Evolutionary conservation across 345 rosid species (phyloP).

Genomic region (Physaria fendleri): DNA sequence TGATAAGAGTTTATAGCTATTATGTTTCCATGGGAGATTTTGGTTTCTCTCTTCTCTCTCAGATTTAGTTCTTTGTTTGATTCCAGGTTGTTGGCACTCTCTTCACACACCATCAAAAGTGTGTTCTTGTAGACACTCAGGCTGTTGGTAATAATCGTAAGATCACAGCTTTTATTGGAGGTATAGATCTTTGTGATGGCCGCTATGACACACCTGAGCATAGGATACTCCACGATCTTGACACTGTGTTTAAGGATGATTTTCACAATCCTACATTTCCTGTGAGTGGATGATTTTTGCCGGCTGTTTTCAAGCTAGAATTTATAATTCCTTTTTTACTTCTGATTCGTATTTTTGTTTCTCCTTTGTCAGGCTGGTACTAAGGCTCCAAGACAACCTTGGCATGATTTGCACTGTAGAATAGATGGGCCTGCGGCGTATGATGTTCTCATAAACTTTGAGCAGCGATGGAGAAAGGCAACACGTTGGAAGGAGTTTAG

Average conservation of each 20-base stretch:
- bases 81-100: slow-evolving; percentile 78
- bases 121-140: slow-evolving; percentile 84
- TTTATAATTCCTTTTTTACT: background rate
- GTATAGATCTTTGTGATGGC: slow-evolving; percentile 91
- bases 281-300: slow-evolving; percentile 45
- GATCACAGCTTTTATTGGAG: slow-evolving; percentile 87
- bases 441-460: slow-evolving; percentile 92
- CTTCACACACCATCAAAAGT: slow-evolving; percentile 95
- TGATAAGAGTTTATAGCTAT: background rate
- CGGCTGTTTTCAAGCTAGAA: slow-evolving; percentile 5
- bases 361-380: slow-evolving; percentile 40
- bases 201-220: slow-evolving; percentile 98
- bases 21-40: no score
- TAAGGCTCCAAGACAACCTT: slow-evolving; percentile 91
- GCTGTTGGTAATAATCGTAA: slow-evolving; percentile 66
- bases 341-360: slow-evolving; percentile 2
- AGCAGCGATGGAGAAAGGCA: slow-evolving; percentile 92
- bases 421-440: slow-evolving; percentile 95
- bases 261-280: slow-evolving; percentile 82
- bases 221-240: slow-evolving; percentile 57
- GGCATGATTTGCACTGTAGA: slow-evolving; percentile 94
- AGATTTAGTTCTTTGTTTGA: no score
- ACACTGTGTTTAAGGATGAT: slow-evolving; percentile 68
- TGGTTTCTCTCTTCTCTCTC: no score
- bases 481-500: slow-evolving; percentile 71